Evolutionary conservation across 2,329 filamentous ascomycete species (phyloP), one percentile per base, ranked within the genome.

Genomic region (Fusarium succisae): DNA sequence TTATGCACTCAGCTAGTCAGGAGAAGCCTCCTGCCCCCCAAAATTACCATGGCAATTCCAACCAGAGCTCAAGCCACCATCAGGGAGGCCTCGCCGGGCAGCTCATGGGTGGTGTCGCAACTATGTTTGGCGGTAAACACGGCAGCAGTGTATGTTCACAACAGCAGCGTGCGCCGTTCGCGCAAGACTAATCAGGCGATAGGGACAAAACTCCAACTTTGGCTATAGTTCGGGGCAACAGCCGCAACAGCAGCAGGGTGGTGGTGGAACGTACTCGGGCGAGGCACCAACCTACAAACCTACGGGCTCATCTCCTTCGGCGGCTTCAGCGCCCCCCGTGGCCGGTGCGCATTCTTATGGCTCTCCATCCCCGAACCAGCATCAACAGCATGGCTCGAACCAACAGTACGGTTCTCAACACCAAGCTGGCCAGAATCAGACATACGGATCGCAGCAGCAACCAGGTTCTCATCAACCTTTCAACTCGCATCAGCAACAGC

Each of bases 201-300:
- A 88, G 84, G 83, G 84, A 68, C 86, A 90, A 72, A 89, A 87
- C 54, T 68, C 65, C 45, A 68, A 68, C 78, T 94, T 89, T 79
- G 91, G 91, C 38, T 92, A 92, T 28, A 88, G 88, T 76, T 80
- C 85, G 8, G 87, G 86, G 48, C 84, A 87, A 48, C 84, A 87
- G 50, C 69, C 66, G 13, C 67, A 73, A 44, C 68, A 70, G 26
- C 65, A 68, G 39, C 32, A 38, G 24, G 32, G 56, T 11, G 39
- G 62, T 14, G 57, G 61, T 14, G 71, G 71, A 48, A 55, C 71
- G 70, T 94, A 93, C 80, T 87, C 84, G 69, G 91, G 91, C 63
- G 85, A 88, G 64, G 89, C 91, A 44, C 92, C 92, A 18, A 83
- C 82, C 10, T 84, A 84, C 68, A 79, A 84, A 24, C 82, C 83